Base-by-base conservation (phyloP, 768 basidiomycete species). In the Chalciporus chontae region DNA sequence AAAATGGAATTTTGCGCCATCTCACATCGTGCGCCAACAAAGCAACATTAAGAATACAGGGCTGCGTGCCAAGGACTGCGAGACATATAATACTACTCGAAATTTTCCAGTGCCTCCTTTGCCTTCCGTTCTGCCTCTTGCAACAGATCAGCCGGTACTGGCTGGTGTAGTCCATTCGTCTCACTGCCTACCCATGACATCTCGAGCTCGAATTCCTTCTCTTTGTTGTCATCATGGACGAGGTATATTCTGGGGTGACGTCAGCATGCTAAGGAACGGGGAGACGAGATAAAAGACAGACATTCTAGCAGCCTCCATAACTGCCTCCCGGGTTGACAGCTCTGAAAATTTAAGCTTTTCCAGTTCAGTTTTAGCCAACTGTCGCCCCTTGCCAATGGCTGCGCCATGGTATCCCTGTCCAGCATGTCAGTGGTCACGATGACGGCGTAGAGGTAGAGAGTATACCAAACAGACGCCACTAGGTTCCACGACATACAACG, bases 161-260 rank as follows among this genome's bases (percentile, higher is more conserved):
- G 79, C 21, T 81, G 76, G 69, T 97, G 94, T 42, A 84, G 66
- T 46, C 83, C 83, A 26, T 84, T 81, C 27, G 87, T 90, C 70
- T 95, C 91, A 29, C 82, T 77, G 34, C 93, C 83, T 51, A 97
- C 84, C 96, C 96, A 99, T 31, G 94, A 90, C 79, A 99, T 82
- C 71, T 99, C 96, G 23, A 99, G 80, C 66, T 98, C 96, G 56
- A 99, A 98, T 43, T 94, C 90, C 66, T 97, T 98, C 73, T 97
- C 94, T 69, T 97, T 96, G 53, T 90, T 85, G 65, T 98, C 96
- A 55, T 98, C 95, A 64, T 99, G 96, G 14, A 96, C 94, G 36
- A 92, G 81, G 70, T 99, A 93, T 65, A 98, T 95, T 65, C 95
- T 99, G 65, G 24, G 39, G 43, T 37, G 29, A 39, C 13, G 40